Evolutionary conservation across 148 eudicot species (phyloP), one percentile per base, ranked within the genome.

Genomic region (Salicornia ramosissima): DNA sequence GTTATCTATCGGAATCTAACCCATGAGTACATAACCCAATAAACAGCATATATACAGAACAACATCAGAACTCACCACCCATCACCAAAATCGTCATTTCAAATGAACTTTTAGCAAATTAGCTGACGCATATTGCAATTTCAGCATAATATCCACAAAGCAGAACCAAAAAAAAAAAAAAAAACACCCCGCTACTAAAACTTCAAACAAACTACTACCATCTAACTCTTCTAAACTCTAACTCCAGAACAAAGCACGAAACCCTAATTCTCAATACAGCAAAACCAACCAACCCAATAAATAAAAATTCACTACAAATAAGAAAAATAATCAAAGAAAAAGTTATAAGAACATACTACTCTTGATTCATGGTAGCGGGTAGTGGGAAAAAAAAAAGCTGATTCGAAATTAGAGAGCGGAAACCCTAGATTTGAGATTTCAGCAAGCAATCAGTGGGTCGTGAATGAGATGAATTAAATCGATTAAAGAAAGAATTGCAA

Each of bases 351-450:
- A 47, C 77, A 39, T 78, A 79, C 82, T 79, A 79, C 46, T 79
- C 81, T 28, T 76, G 81, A 79, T 74, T 74, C 81, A 79, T 79
- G 73, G 66, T 64, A 63, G 61, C 26, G 60, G 58, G 40, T 28
- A 29, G 28, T 10, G 28, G 9, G 34, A 31, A 60, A 55, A 10
- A 61, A 25, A 2, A 24, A 42, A n/a, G n/a, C n/a, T n/a, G n/a
- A n/a, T n/a, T n/a, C n/a, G n/a, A n/a, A n/a, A n/a, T n/a, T n/a
- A n/a, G 55, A 34, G 13, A 46, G 65, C 4, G 8, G 42, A 57
- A 79, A 79, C 73, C 82, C 82, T 75, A 65, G 78, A 65, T 70
- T 79, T 47, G 74, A 68, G 28, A 46, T 46, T 49, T 16, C 34
- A 59, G 22, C 33, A 14, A 25, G 18, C 11, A 24, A 53, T 18